Base-by-base conservation (phyloP, 2,329 filamentous ascomycete species). In the Didymella lethalis region DNA sequence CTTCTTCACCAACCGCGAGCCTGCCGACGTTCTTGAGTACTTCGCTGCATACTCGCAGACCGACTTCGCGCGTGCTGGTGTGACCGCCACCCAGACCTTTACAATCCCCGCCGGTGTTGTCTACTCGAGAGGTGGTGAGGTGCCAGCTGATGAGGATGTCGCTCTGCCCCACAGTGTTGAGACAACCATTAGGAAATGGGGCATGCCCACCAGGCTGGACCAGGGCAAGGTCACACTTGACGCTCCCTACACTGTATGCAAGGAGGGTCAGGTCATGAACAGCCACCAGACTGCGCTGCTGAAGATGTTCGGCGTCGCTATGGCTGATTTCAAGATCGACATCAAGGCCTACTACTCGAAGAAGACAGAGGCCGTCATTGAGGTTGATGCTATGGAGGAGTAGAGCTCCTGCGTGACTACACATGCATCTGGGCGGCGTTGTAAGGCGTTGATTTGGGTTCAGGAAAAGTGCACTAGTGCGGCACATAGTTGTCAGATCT, bases 21-120 rank as follows among this genome's bases (percentile, higher is more conserved):
- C 89, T 26, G 76, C 82, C 41, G 83, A 88, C 51, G 85, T 98
- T 62, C 80, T 86, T 61, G 79, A 86, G 50, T 93, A 92, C 83
- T 93, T 99, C 77, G 81, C 83, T 60, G 81, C 80, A 63, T 90
- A 92, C 74, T 79, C 85, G 16, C 89, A 91, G 68, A 88, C 90
- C 70, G 95, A 98, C 82, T 99, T 93, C 75, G 95, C 95, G 63
- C 90, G 95, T 75, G 92, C 94, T 59, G 95, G 95, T 65, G 88
- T 88, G 63, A 79, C 83, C 53, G 91, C 93, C 25, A 84, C 88
- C 14, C 87, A 92, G 68, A 85, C 84, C 52, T 93, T 98, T 79
- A 87, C 85, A 61, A 87, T 99, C 58, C 94, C 95, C 4, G 84
- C 88, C 0, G 95, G 95, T n/a, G 82, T 90, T 47, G 88, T 99